Evolutionary conservation across 1,139 yeast genomes (phyloP).

Genomic region (Taiozyma onychis): DNA sequence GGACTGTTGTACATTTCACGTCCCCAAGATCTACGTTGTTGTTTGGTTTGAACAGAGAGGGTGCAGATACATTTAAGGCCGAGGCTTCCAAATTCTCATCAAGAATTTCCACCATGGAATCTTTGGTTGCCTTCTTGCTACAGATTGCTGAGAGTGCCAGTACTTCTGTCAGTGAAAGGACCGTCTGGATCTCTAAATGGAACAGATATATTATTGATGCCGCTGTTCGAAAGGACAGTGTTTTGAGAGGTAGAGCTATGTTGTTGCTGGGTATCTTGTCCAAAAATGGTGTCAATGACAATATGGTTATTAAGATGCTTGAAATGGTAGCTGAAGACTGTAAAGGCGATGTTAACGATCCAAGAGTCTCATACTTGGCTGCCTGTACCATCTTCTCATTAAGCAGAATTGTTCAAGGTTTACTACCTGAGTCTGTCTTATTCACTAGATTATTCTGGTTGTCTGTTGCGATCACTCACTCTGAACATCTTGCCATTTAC

Average conservation of each 20-base stretch:
- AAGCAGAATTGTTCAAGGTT: slow-evolving; percentile 59
- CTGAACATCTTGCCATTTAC: slow-evolving; percentile 40
- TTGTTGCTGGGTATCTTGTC: slow-evolving; percentile 69
- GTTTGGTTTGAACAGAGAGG: slow-evolving; percentile 75
- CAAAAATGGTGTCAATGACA: slow-evolving; percentile 57
- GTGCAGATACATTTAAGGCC: slow-evolving; percentile 31
- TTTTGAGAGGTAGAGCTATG: slow-evolving; percentile 68
- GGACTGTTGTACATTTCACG: slow-evolving; percentile 54
- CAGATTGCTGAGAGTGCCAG: slow-evolving; percentile 54
- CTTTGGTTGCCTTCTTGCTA: slow-evolving; percentile 56
- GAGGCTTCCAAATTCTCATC: slow-evolving; percentile 43
- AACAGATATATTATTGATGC: slow-evolving; percentile 59
- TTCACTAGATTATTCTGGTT: slow-evolving; percentile 66
- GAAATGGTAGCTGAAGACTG: slow-evolving; percentile 27
- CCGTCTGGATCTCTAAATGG: slow-evolving; percentile 68
- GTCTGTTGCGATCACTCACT: slow-evolving; percentile 35
- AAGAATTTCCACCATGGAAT: slow-evolving; percentile 53
- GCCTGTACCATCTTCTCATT: slow-evolving; percentile 39
- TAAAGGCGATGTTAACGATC: slow-evolving; percentile 24
- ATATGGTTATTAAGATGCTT: slow-evolving; percentile 44
- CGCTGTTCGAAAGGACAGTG: slow-evolving; percentile 54
- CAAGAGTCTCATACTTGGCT: slow-evolving; percentile 25
- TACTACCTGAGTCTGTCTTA: slow-evolving; percentile 48
- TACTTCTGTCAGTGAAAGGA: slow-evolving; percentile 35
- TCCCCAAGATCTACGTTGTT: slow-evolving; percentile 70